These are phyloP conservation scores for Psilocybe cyanescens DNA, from an alignment of 768 basidiomycete species.

Conservation along the genomic window DNA sequence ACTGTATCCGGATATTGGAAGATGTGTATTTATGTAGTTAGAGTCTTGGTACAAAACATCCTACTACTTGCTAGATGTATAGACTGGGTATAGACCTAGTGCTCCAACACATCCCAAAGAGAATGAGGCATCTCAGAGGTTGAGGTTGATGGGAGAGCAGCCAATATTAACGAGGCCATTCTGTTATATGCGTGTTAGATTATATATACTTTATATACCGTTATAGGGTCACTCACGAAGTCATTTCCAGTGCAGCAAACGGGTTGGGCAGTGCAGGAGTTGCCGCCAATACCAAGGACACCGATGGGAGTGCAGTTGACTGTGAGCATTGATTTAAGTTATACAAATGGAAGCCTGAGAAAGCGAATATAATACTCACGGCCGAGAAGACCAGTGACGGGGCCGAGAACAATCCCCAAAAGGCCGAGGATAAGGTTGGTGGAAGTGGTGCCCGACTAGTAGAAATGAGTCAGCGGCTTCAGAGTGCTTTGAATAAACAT, in stretches of 20 bases:
- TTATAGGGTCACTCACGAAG: constrained; percentile 26
- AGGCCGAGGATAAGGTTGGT: too few species aligned
- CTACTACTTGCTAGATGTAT: too few species aligned
- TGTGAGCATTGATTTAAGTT: neutral
- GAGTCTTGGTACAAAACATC: too few species aligned
- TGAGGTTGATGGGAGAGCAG: constrained; percentile 33
- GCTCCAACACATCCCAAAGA: neutral
- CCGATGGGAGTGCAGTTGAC: constrained; percentile 35
- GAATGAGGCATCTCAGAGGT: constrained; percentile 16
- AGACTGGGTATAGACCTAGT: too few species aligned
- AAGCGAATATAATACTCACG: constrained; percentile 9
- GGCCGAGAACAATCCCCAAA: constrained; percentile 16
- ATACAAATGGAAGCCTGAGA: neutral
- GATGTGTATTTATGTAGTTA: too few species aligned
- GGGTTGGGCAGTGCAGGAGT: constrained; percentile 27
- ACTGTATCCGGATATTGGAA: neutral
- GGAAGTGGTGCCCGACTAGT: too few species aligned
- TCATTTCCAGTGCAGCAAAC: constrained; percentile 34
- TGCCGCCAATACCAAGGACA: constrained; percentile 28
- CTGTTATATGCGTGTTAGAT: constrained; percentile 3
- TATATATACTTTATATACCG: neutral
- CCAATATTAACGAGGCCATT: constrained; percentile 31
- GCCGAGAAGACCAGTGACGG: constrained; percentile 21
- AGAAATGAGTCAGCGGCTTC: too few species aligned
- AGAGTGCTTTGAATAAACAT: too few species aligned